These are phyloP conservation scores for Penicillium ucsense DNA, from an alignment of 495 filamentous ascomycete genomes.

Conservation along the genomic window DNA sequence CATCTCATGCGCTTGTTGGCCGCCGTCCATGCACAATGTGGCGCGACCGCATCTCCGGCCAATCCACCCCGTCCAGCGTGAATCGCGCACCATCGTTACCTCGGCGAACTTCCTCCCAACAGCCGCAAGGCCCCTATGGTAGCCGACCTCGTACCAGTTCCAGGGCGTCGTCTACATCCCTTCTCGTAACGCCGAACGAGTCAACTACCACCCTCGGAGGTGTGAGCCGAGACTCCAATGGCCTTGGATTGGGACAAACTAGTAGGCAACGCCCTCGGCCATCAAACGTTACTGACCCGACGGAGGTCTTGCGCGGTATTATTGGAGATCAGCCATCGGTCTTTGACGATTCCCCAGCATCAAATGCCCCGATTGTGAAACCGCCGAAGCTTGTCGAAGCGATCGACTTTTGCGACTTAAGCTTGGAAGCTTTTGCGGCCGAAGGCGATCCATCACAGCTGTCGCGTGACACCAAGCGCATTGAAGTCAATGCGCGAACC, in stretches of 20 bases:
- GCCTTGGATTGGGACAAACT: slow-evolving; percentile 50
- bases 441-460: slow-evolving; percentile 21
- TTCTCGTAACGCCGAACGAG: slow-evolving; percentile 52
- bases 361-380: slow-evolving; percentile 8
- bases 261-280: slow-evolving; percentile 34
- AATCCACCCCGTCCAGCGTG: slow-evolving; percentile 54
- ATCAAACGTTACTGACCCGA: slow-evolving; percentile 55
- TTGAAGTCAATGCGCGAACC: slow-evolving; percentile 53
- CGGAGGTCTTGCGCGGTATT: slow-evolving; percentile 62
- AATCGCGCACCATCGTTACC: slow-evolving; percentile 65
- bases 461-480: slow-evolving; percentile 26
- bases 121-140: slow-evolving; percentile 29
- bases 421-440: slow-evolving; percentile 60
- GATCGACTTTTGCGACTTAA: slow-evolving; percentile 72
- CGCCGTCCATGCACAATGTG: slow-evolving; percentile 48
- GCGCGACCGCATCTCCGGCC: slow-evolving; percentile 76
- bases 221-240: slow-evolving; percentile 52
- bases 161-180: slow-evolving; percentile 57
- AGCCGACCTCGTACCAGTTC: slow-evolving; percentile 51
- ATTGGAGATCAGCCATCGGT: slow-evolving; percentile 33
- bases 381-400: slow-evolving; percentile 44
- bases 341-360: not conserved
- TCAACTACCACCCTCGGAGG: slow-evolving; percentile 65
- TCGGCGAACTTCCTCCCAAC: slow-evolving; percentile 45
- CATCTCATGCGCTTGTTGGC: slow-evolving; percentile 3